phyloP scores from a whole-genome alignment of 257 asterid species.

The Capsicum rhomboideum region DNA sequence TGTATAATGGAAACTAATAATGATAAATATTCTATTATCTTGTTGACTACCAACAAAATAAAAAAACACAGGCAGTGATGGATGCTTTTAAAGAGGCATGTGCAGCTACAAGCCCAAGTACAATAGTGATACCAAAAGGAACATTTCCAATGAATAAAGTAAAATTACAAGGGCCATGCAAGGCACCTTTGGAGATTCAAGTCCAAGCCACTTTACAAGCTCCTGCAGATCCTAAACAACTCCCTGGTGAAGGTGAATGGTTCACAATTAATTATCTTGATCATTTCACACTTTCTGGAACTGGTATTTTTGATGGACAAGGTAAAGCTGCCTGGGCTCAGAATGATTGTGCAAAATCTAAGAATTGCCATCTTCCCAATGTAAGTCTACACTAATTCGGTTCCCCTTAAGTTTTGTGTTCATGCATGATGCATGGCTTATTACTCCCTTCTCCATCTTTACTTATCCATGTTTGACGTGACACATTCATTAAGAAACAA shows the following conservation, averaged over 20 bases:
- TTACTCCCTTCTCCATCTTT: no score
- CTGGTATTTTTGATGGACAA: conserved; percentile 29
- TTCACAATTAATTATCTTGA: conserved; percentile 7
- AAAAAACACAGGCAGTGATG: conserved; percentile 8
- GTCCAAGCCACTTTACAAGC: conserved; percentile 14
- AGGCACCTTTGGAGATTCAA: conserved; percentile 15
- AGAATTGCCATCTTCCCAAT: conserved; percentile 13
- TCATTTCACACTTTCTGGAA: conserved; percentile 14
- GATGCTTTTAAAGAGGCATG: conserved; percentile 31
- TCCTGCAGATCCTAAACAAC: conserved; percentile 7
- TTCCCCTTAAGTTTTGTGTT: not conserved
- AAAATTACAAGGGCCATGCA: conserved; percentile 24
- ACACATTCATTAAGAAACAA: no score
- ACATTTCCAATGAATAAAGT: conserved; percentile 10
- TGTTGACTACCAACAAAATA: not conserved
- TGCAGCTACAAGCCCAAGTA: conserved; percentile 9
- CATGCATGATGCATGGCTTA: no score
- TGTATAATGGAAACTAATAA: not conserved
- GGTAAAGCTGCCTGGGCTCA: conserved; percentile 20
- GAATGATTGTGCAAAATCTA: conserved; percentile 14
- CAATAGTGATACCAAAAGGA: conserved; percentile 21
- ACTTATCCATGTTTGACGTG: no score
- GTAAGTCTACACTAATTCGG: conserved; percentile 2
- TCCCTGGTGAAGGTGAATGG: conserved; percentile 15
- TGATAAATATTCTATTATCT: not conserved